Base-by-base conservation (phyloP, 148 eudicot genomes). In the Limonium bicolor region DNA sequence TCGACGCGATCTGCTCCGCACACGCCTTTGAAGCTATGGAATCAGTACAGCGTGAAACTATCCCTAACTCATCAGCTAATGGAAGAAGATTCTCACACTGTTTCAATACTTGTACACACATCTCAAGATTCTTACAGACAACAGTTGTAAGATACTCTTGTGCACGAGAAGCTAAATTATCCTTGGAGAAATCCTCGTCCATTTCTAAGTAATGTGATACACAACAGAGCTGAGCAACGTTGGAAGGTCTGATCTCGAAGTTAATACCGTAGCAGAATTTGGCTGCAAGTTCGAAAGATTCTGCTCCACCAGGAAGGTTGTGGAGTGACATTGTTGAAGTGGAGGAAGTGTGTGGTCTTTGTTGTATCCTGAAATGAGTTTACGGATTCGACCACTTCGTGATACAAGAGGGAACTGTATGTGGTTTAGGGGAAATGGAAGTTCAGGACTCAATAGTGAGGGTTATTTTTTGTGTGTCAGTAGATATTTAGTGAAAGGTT, bases 331-430 rank as follows among this genome's bases (percentile, higher is more conserved):
- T 47, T 26, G 54, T 67, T 35, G 83, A 76, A 28, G 52, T 62
- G 32, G 62, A 76, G 2, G 93, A 58, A 16, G 74, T 80, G 10
- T n/a, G n/a, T n/a, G n/a, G n/a, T n/a, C n/a, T n/a, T n/a, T n/a
- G n/a, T 80, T 61, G 51, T 59, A 58, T 33, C 75, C 93, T 40
- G 87, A 67, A n/a, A 90, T 70, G 53, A 84, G 41, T 55, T 71
- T 90, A 14, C 95, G 69, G 38, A 84, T 74, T 46, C 84, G 58
- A 6, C 95, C 87, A 55, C 95, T 75, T 10, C 75, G 70, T 13
- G 97, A 90, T 46, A 80, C 93, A 21, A 90, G 73, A 63, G 95
- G 97, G 46, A 90, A 90, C 97, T 84, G 80, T 71, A 54, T n/a
- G n/a, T n/a, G 8, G 13, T 43, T 23, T 34, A 17, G 21, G 14